Conservation (phyloP, 1,139 yeast species). For the Yamadazyma diospyri region DNA sequence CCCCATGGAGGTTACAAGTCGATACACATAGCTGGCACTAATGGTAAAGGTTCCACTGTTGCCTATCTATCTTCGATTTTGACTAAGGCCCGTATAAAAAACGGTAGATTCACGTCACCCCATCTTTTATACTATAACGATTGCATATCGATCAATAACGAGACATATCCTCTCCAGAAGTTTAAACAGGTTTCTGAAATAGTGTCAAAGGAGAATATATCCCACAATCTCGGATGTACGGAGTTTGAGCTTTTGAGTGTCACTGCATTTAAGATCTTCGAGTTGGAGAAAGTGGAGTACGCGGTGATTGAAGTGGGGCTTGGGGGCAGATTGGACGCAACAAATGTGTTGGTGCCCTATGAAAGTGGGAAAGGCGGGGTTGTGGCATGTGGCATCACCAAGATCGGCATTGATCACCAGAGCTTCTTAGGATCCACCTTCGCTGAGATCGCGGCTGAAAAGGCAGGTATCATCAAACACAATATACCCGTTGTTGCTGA, state of each 20-base stretch:
- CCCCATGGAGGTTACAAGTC: constrained; percentile 65
- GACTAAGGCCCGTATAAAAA: constrained; percentile 41
- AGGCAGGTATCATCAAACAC: constrained; percentile 77
- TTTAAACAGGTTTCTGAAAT: constrained; percentile 44
- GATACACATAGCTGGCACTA: constrained; percentile 88
- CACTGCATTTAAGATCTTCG: constrained; percentile 75
- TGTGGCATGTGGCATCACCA: constrained; percentile 71
- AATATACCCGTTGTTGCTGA: constrained; percentile 69
- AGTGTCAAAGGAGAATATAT: constrained; percentile 34
- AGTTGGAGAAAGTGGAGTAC: constrained; percentile 52
- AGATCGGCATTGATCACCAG: constrained; percentile 84
- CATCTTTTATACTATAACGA: constrained; percentile 74
- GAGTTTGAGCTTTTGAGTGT: constrained; percentile 86
- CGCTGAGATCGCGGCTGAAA: constrained; percentile 63
- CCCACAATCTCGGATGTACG: constrained; percentile 58
- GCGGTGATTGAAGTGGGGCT: constrained; percentile 89
- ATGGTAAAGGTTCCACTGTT: constrained; percentile 91
- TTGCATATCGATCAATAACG: constrained; percentile 64
- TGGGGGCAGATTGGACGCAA: constrained; percentile 87
- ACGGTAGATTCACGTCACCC: constrained; percentile 87
- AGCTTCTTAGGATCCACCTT: constrained; percentile 64
- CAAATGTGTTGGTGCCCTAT: constrained; percentile 55
- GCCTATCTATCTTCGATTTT: constrained; percentile 70
- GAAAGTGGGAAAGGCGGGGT: constrained; percentile 23
- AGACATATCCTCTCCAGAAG: constrained; percentile 44